Conservation (phyloP, 805 yeast genomes). For the Yarrowia bubula region DNA sequence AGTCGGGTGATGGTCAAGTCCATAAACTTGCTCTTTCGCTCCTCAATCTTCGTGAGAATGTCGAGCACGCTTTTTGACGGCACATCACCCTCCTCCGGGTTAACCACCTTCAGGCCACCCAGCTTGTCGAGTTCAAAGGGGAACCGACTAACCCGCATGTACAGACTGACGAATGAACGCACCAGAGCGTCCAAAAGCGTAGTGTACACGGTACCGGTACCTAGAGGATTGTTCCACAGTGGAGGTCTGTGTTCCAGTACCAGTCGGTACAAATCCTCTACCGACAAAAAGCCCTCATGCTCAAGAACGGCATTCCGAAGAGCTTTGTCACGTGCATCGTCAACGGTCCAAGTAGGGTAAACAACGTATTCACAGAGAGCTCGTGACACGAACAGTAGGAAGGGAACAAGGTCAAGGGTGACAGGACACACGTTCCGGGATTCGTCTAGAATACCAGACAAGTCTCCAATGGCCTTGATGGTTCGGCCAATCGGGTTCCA, state of each 20-base stretch:
- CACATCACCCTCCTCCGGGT: background rate
- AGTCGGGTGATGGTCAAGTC: background rate
- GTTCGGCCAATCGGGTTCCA: constrained; percentile 15
- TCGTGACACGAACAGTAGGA: background rate
- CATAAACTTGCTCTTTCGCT: background rate
- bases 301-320: background rate
- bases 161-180: constrained; percentile 6
- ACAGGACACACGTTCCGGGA: background rate
- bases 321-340: background rate
- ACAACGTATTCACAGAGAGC: background rate
- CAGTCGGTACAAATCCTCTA: background rate
- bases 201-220: background rate
- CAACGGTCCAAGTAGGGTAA: background rate
- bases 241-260: constrained; percentile 1
- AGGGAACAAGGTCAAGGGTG: background rate
- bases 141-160: constrained; percentile 10
- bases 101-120: background rate
- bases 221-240: background rate
- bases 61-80: background rate
- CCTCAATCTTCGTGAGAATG: background rate
- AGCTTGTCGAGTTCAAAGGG: constrained; percentile 5
- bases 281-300: background rate
- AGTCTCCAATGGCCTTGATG: background rate
- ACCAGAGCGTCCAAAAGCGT: constrained; percentile 1
- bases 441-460: background rate